Conservation (phyloP, 768 basidiomycete species). For the Psilocybe azurescens region DNA sequence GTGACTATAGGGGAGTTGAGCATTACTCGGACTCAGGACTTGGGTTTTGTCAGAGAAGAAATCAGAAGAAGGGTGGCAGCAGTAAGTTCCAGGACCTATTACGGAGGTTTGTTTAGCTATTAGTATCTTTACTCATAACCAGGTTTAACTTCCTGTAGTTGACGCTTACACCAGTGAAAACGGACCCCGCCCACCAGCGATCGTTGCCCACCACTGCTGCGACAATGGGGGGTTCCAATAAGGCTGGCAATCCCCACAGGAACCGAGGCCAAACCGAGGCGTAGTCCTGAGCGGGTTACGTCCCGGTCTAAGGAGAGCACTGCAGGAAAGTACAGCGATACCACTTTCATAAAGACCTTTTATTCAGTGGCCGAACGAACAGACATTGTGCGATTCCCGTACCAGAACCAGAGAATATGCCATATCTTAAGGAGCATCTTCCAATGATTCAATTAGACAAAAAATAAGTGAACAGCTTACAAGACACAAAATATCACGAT, state of each 20-base stretch:
- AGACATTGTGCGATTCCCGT: background rate
- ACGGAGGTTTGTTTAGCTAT: background rate
- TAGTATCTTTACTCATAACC: too few relatives aligned
- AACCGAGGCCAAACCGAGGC: constrained; percentile 2
- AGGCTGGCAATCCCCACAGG: constrained; percentile 7
- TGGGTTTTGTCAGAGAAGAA: background rate
- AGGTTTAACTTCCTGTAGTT: background rate
- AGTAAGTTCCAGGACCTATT: background rate
- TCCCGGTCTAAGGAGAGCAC: background rate
- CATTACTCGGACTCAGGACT: background rate
- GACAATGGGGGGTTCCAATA: constrained; percentile 6
- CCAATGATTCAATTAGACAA: too few relatives aligned
- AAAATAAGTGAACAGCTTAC: background rate
- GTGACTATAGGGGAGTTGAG: too few relatives aligned
- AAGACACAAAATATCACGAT: constrained; percentile 2
- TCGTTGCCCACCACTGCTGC: constrained; percentile 5
- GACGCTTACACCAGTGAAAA: background rate
- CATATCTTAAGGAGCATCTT: background rate
- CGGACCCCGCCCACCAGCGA: constrained; percentile 1
- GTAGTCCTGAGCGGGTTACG: background rate
- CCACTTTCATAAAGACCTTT: background rate
- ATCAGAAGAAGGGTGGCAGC: background rate
- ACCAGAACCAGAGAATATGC: constrained; percentile 1
- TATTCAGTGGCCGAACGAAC: background rate
- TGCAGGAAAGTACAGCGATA: constrained; percentile 3